Evolutionary conservation across 2,329 filamentous ascomycete species (phyloP).

Genomic region (Colletotrichum noveboracense): DNA sequence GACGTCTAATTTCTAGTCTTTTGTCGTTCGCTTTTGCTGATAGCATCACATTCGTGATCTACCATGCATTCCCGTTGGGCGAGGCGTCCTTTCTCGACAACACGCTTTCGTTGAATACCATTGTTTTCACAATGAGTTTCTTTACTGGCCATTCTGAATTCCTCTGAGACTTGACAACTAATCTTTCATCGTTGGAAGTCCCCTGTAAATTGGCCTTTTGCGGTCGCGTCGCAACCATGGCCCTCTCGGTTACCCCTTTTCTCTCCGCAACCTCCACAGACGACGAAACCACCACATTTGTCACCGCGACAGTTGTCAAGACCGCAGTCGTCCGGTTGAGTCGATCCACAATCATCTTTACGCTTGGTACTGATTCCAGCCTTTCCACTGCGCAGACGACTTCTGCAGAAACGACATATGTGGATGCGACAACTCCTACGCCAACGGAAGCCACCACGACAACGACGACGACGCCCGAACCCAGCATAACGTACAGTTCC

Average conservation of each 20-base stretch:
- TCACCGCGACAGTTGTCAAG: not conserved
- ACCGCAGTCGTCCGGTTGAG: not conserved
- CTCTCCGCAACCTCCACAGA: not conserved
- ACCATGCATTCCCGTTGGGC: not conserved
- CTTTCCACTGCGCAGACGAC: not conserved
- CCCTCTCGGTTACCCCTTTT: not conserved
- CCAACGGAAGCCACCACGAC: not conserved
- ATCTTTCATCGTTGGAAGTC: not conserved
- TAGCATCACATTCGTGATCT: not conserved
- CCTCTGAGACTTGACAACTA: not conserved
- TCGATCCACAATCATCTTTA: not conserved
- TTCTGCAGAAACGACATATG: not conserved
- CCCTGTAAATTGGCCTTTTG: not conserved
- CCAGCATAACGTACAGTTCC: not conserved
- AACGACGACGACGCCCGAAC: not conserved
- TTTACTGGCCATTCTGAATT: not conserved
- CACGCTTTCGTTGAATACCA: not conserved
- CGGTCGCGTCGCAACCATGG: not conserved
- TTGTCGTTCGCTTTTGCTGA: not conserved
- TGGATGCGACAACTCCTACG: not conserved
- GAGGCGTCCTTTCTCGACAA: not conserved
- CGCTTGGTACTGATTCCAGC: not conserved
- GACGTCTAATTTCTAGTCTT: not conserved
- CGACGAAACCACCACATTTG: not conserved
- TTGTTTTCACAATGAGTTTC: not conserved